Evolutionary conservation across 2,329 filamentous ascomycete genomes (phyloP), one percentile per base, ranked within the genome.

Genomic region (Aspergillus sp.): DNA sequence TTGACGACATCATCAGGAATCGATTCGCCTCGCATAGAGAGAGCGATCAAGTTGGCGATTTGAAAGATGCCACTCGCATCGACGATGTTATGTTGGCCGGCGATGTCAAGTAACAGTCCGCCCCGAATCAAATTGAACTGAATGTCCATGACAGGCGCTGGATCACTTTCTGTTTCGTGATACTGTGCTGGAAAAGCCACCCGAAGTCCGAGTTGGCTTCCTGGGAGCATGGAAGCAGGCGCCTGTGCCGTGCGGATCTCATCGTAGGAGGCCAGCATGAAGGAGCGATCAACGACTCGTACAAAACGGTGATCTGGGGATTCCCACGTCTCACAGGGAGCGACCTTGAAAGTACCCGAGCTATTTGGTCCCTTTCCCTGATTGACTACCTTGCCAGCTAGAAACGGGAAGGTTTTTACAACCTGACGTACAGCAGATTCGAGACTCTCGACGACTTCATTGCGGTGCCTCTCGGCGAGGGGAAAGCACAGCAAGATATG

Each of bases 211-310:
- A 73, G 55, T 5, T 67, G 32, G 11, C 60, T 49, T 3, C 59
- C 65, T 24, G 70, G 66, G 4, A 73, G 58, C 63, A 69, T 65
- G 6, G 49, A 51, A 11, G 66, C 57, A 1, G 70, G 67, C 3
- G 51, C 65, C n/a, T 57, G 45, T 1, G 55, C 54, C 1, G 41
- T 17, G 4, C 42, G 45, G 3, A 61, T 33, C 3, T 46, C 38
- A 1, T 24, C 38, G n/a, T 56, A 57, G 2, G 47, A 17, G 1
- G 52, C 38, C 17, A 45, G 24, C 8, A 33, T n/a, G 9, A 20
- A 4, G n/a, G 51, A 47, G 22, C 45, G 51, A 44, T 60, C 55
- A 10, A 51, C 44, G n/a, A 57, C 22, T 8, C 50, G 51, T 3
- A 61, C 33, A 32, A 60, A 47, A 10, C 16, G 7, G 5, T 49